Base-by-base conservation (phyloP, 2,329 filamentous ascomycete species). In the Chrysoporthe cubensis region DNA sequence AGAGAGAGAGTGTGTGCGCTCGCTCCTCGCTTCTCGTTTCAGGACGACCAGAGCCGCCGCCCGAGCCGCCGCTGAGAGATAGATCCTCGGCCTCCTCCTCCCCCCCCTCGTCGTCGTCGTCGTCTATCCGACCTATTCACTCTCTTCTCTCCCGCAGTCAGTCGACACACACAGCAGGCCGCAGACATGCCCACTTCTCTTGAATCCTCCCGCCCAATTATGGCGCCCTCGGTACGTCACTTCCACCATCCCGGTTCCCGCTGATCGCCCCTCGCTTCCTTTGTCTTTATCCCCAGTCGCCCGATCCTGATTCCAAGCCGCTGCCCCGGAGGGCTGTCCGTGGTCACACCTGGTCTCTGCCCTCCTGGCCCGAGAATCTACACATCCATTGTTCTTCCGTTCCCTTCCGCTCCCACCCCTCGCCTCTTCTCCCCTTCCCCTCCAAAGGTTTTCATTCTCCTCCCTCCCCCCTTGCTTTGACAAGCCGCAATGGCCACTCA, bases 191-290 rank as follows among this genome's bases (percentile, higher is more conserved):
- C 85, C 76, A 77, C 82, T 70, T 88, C 86, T n/a, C 74, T 88
- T 67, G 86, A 88, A 66, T 88, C 86, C 57, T 82, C 85, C 65
- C 85, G 86, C 76, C 86, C 86, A 73, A 88, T 88, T 76, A 88
- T 88, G 86, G 85, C 85, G 69, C 83, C 85, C 60, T 88, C 86
- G 75, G 86, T 88, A 86, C 66, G 86, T 86, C 70, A 69, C 70
- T 62, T 61, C 59, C 66, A 65, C 66, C 69, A 57, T 65, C 61
- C 37, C 59, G 54, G n/a, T 62, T 58, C 52, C 32, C 66, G 64
- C 62, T 48, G 50, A 67, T 69, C 67, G 65, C 43, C 66, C 11
- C 50, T 64, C 34, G 57, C 18, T 44, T 60, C 42, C 40, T 32
- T 61, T 5, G 14, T 26, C 32, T 46, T 46, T 56, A 59, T 59